Percentiles rank a stretch among this genome's conserved stretches.
phyloP scores from a whole-genome alignment of 441 rosid genomes.

The Erodium moschatum region DNA sequence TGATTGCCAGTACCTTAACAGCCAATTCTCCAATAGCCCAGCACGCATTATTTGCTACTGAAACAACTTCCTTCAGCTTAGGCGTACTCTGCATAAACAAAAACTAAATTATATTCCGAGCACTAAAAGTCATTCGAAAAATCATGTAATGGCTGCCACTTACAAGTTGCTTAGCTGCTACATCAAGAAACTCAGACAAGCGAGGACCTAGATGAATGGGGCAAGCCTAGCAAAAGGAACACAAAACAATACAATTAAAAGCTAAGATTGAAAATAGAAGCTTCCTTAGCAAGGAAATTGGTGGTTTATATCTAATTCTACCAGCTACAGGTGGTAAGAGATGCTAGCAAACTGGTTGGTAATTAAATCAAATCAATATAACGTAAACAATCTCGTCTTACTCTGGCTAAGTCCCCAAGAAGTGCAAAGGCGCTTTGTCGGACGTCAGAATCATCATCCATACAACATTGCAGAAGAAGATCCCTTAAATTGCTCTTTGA shows the following conservation, averaged over 20 bases:
- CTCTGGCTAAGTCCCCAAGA: slow-evolving; percentile 92
- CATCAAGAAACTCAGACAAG: slow-evolving; percentile 62
- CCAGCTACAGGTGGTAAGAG: not conserved
- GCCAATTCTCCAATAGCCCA: slow-evolving; percentile 99
- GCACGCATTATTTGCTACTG: slow-evolving; percentile 96
- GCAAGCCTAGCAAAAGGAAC: slow-evolving; percentile 45
- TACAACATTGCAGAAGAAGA: slow-evolving; percentile 80
- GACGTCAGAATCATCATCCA: slow-evolving; percentile 81
- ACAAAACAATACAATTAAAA: slow-evolving; percentile 4
- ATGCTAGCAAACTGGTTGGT: not conserved
- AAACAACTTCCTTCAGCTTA: slow-evolving; percentile 60
- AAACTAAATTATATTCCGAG: slow-evolving; percentile 1
- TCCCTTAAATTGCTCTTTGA: slow-evolving; percentile 73
- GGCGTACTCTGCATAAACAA: slow-evolving; percentile 47
- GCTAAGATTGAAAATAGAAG: slow-evolving; percentile 7
- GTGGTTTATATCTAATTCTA: slow-evolving; percentile 12
- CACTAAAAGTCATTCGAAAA: slow-evolving; percentile 16
- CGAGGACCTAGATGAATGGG: slow-evolving; percentile 68
- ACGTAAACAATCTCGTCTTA: slow-evolving; percentile 29
- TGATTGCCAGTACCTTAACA: slow-evolving; percentile 49
- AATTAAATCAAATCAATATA: not conserved
- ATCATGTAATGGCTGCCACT: slow-evolving; percentile 23
- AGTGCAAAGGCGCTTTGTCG: slow-evolving; percentile 99
- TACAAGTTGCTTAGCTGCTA: slow-evolving; percentile 91
- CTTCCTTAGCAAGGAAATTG: not conserved